Percentiles rank a stretch among this genome's conserved stretches.
Evolutionary conservation across 2,329 filamentous ascomycete species (phyloP).

Genomic region (Incumbomyces lentus): DNA sequence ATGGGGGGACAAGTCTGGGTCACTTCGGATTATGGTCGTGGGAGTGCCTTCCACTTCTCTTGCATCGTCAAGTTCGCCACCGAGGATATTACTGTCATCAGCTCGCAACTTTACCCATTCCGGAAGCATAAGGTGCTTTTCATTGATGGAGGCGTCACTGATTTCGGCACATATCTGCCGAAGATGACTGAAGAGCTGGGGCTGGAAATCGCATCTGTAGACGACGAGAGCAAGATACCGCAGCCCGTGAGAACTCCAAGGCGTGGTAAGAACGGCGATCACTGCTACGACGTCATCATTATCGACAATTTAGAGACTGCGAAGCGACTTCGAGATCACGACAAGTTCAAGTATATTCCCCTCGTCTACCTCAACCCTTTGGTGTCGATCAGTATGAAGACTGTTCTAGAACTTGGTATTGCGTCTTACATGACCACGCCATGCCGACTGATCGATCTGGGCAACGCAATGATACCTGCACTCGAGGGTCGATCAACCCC

Average conservation of each 20-base stretch:
- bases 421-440: conserved; percentile 99
- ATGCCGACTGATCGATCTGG: conserved; percentile 84
- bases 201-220: conserved; percentile 73
- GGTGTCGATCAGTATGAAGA: conserved; percentile 86
- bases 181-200: conserved; percentile 69
- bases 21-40: conserved; percentile 79
- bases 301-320: conserved; percentile 90
- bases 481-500: conserved; percentile 88
- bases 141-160: conserved; percentile 80
- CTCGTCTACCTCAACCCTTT: conserved; percentile 84
- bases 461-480: conserved; percentile 91
- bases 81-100: conserved; percentile 65
- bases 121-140: conserved; percentile 86
- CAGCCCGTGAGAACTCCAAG: conserved; percentile 43
- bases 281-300: conserved; percentile 87
- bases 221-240: conserved; percentile 59
- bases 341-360: conserved; percentile 96
- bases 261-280: conserved; percentile 37
- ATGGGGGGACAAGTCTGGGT: conserved; percentile 98
- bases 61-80: conserved; percentile 79
- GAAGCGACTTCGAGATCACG: conserved; percentile 70
- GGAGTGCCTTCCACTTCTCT: conserved; percentile 93
- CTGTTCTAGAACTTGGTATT: conserved; percentile 85
- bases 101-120: conserved; percentile 80
- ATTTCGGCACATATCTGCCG: conserved; percentile 64